A percentile compares a stretch with the other conserved stretches of the same genome.
Evolutionary conservation across 495 filamentous ascomycete genomes (phyloP).

Genomic region (Penicillium turbatum): DNA sequence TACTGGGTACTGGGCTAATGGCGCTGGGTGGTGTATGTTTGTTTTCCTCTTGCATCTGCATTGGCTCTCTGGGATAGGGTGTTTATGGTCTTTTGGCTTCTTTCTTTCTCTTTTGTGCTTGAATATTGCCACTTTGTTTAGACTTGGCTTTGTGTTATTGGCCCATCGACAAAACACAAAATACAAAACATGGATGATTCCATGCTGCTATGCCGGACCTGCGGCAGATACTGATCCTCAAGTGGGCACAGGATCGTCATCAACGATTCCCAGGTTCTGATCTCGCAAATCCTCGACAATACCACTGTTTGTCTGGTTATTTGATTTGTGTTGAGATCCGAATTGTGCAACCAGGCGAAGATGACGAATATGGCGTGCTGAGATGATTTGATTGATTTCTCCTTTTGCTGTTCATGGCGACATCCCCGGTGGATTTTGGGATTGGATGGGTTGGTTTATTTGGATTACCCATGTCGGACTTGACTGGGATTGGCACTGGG

Average conservation of each 20-base stretch:
- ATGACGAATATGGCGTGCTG: not conserved
- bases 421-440: not conserved
- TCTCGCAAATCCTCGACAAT: not conserved
- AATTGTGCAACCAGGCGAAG: not conserved
- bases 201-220: not conserved
- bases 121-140: constrained; percentile 6
- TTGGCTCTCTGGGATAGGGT: constrained; percentile 12
- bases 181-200: not conserved
- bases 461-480: constrained; percentile 1
- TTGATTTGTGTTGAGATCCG: not conserved
- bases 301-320: not conserved
- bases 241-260: not conserved
- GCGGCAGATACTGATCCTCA: not conserved
- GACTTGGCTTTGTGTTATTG: constrained; percentile 12
- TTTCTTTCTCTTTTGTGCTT: not conserved
- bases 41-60: constrained; percentile 22
- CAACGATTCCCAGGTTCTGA: too few species aligned
- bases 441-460: constrained; percentile 6
- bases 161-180: not conserved
- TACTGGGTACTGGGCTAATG: not conserved
- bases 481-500: not conserved
- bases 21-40: constrained; percentile 11
- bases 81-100: constrained; percentile 1
- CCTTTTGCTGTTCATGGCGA: not conserved
- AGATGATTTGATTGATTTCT: not conserved